phyloP scores from a whole-genome alignment of 192 early-diverging fungal genomes.

The Phlyctochytrium planicorne region DNA sequence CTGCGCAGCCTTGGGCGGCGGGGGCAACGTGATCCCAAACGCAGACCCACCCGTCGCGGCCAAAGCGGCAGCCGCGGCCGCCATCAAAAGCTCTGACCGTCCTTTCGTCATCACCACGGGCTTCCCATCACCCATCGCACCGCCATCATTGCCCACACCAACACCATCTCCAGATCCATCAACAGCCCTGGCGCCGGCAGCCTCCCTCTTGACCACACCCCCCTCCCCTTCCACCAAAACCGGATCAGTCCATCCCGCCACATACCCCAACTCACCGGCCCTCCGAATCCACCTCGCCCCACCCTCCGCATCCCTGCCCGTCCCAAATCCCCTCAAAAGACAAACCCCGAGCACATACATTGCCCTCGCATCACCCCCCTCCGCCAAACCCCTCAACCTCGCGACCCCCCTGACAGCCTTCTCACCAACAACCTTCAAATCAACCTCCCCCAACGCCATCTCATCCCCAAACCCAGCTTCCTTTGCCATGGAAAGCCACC shows the following conservation, averaged over 20 bases:
- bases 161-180: not conserved
- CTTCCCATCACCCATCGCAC: not conserved
- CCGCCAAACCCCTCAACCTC: not conserved
- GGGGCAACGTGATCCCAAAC: not conserved
- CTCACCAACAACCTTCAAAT: not conserved
- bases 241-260: not conserved
- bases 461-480: not conserved
- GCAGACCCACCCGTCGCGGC: not conserved
- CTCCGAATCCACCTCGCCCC: not conserved
- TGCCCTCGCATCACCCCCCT: not conserved
- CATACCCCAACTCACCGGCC: not conserved
- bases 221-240: not conserved
- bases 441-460: not conserved
- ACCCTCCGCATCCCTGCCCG: not conserved
- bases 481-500: not conserved
- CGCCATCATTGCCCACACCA: not conserved
- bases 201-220: not conserved
- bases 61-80: not conserved
- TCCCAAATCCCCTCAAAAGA: not conserved
- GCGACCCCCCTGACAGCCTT: not conserved
- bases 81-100: not conserved
- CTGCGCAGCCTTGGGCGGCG: no score
- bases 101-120: not conserved
- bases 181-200: not conserved
- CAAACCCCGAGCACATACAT: slow-evolving; percentile 5